Base-by-base conservation (phyloP, 495 filamentous ascomycete species). In the Penicillium antarcticum region DNA sequence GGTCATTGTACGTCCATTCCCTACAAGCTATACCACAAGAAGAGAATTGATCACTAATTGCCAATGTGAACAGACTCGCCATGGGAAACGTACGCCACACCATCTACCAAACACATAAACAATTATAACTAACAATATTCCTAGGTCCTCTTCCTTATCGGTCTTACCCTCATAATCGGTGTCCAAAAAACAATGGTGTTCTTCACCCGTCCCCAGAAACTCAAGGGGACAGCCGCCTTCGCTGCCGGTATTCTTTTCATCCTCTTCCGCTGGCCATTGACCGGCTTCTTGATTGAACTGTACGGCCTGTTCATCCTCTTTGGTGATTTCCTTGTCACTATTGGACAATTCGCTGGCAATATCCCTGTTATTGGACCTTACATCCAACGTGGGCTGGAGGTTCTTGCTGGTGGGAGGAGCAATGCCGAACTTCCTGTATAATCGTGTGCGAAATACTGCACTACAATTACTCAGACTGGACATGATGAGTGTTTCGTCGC, bases 91-190 rank as follows among this genome's bases (percentile, higher is more conserved):
- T 88, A 77, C 54, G 63, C 37, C 37, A 18, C 38, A 29, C 36
- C 2, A 43, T 34, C 29, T n/a, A 38, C 21, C 19, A 18, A 24
- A 43, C 7, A 33, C 24, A 40, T 37, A 38, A 55, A 65, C 26
- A 21, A n/a, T n/a, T n/a, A n/a, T 50, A 50, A 58, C 59, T 56
- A 37, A 53, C 48, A 34, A 31, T 12, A 26, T 10, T 32, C 36
- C 41, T 53, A 92, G 87, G 95, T 98, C 73, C 90, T 98, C 73
- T 96, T 98, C 78, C 84, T 98, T 33, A 83, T 95, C 77, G 94
- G 94, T 68, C 80, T 98, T 4, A 94, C 91, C 26, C 84, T 97
- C 32, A 91, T 97, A 48, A 95, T 97, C 76, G 95, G 95, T n/a
- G 76, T 90, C 41, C 79, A 85, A 66, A 96, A 96, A 62, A 97